A percentile compares a stretch with the other conserved stretches of the same genome.
These are phyloP conservation scores for Coemansia brasiliensis DNA, from an alignment of 192 early-diverging fungal genomes.

Conservation along the genomic window DNA sequence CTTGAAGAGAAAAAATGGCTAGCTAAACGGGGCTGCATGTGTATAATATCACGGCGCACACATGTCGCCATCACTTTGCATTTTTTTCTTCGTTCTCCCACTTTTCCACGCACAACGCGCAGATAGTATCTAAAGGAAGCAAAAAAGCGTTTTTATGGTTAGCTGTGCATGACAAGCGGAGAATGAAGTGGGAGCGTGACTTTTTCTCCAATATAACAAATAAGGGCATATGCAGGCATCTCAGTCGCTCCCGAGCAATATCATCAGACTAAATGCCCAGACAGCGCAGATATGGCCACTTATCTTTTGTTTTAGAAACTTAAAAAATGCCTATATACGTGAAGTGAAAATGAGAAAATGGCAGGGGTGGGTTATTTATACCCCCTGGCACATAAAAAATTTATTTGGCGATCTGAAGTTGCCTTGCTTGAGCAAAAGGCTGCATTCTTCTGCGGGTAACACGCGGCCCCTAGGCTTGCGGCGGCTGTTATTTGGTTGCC, in stretches of 20 bases:
- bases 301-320: no score
- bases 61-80: constrained; percentile 17
- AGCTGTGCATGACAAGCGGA: constrained; percentile 1
- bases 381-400: neutral
- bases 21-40: no score
- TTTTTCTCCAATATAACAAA: constrained; percentile 16
- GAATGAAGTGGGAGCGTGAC: constrained; percentile 23
- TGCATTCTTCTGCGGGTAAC: constrained; percentile 19
- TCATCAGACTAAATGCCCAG: constrained; percentile 15
- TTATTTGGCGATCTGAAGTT: constrained; percentile 20
- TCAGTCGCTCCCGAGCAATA: constrained; percentile 9
- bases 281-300: no score
- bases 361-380: neutral
- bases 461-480: constrained; percentile 10
- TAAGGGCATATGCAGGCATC: constrained; percentile 18
- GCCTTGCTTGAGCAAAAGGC: constrained; percentile 12
- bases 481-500: constrained; percentile 15
- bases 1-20: no score
- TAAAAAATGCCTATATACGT: no score
- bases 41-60: constrained; percentile 2
- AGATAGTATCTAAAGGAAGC: constrained; percentile 5
- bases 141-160: constrained; percentile 13
- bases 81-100: constrained; percentile 5
- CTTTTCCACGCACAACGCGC: constrained; percentile 20
- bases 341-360: no score